These are phyloP conservation scores for Akanthomyces muscarius DNA, from an alignment of 2,329 filamentous ascomycete species.

Conservation along the genomic window DNA sequence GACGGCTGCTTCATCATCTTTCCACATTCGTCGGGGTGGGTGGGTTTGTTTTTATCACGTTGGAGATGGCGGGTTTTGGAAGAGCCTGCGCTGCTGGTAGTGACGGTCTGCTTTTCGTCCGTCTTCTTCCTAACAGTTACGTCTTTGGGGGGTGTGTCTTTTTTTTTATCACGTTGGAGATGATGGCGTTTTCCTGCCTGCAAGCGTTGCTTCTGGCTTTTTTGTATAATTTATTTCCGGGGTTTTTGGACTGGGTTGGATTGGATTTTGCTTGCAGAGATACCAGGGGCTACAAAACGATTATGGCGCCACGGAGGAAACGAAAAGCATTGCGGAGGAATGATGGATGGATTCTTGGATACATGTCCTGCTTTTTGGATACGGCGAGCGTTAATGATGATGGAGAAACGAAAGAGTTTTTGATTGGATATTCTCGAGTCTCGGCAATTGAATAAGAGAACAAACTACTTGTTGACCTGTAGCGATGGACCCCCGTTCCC, in stretches of 20 bases:
- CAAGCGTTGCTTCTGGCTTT: background rate
- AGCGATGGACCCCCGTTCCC: no score
- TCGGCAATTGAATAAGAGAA: no score
- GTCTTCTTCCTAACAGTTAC: background rate
- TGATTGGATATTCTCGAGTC: background rate
- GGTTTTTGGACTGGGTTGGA: background rate
- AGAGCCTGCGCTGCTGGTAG: conserved; percentile 53
- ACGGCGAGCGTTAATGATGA: background rate
- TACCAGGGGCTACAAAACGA: conserved; percentile 5
- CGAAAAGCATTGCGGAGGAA: conserved; percentile 2
- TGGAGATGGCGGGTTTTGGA: conserved; percentile 55
- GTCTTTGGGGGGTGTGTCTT: background rate
- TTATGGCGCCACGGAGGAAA: conserved; percentile 4
- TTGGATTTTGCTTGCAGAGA: conserved; percentile 11
- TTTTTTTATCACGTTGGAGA: background rate
- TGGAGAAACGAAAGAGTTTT: background rate
- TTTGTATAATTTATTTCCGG: background rate
- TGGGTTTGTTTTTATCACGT: no score
- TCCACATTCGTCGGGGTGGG: no score
- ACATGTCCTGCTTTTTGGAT: background rate
- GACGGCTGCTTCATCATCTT: background rate
- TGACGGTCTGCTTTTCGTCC: background rate
- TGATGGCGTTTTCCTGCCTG: background rate
- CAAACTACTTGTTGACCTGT: no score
- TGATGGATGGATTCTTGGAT: background rate